Evolutionary conservation across 202 grass and related monocot species (phyloP).

Genomic region (Sporobolus alterniflorus): DNA sequence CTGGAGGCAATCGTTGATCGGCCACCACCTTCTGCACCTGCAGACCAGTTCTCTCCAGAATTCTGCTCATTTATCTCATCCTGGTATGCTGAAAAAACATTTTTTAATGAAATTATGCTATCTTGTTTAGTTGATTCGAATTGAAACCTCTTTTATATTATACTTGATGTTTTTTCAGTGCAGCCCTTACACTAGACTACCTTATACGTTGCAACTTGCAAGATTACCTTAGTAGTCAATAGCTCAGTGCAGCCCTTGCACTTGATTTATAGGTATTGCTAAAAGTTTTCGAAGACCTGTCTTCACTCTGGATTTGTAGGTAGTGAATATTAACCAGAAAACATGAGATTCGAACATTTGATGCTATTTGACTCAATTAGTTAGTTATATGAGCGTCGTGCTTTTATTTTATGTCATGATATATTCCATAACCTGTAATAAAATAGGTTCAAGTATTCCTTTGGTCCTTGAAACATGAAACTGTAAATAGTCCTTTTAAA

Average conservation of each 20-base stretch:
- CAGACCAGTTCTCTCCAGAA: constrained; percentile 95
- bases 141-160: too few relatives aligned
- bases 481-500: not conserved
- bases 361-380: not conserved
- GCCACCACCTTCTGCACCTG: constrained; percentile 84
- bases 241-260: not conserved
- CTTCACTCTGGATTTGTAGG: not conserved
- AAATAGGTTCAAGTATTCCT: not conserved
- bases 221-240: not conserved
- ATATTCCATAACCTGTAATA: constrained; percentile 2
- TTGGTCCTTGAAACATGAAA: constrained; percentile 16
- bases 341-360: not conserved
- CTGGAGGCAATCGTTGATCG: constrained; percentile 98
- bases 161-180: too few relatives aligned
- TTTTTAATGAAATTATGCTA: not conserved
- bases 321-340: constrained; percentile 13
- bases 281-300: not conserved
- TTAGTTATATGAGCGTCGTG: not conserved
- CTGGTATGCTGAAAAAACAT: constrained; percentile 58
- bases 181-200: too few relatives aligned
- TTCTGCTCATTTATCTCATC: constrained; percentile 92
- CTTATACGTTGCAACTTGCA: too few relatives aligned
- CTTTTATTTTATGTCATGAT: not conserved
- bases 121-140: not conserved
- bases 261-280: not conserved